Evolutionary conservation across 2,329 filamentous ascomycete species (phyloP).

Genomic region (Ampelomyces quisqualis): DNA sequence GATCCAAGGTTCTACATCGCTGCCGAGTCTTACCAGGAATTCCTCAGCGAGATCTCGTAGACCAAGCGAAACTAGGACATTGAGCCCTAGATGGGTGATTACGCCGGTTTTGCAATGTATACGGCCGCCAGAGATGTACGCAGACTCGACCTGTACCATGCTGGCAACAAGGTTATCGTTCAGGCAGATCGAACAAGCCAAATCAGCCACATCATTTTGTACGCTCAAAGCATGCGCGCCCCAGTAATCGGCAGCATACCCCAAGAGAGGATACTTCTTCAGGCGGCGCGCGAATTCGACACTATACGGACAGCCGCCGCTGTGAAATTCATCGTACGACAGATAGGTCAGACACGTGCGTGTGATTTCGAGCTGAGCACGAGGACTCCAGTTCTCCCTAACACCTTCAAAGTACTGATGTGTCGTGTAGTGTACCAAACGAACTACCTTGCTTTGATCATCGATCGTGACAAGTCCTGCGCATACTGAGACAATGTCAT

Average conservation of each 20-base stretch:
- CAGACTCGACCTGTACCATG: slow-evolving; percentile 7
- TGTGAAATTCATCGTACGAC: slow-evolving; percentile 24
- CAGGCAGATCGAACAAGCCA: slow-evolving; percentile 5
- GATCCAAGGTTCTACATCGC: not conserved
- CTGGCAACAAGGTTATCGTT: slow-evolving; percentile 2
- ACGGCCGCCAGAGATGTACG: not conserved
- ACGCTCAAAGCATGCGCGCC: slow-evolving; percentile 19
- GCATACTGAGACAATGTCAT: slow-evolving; percentile 21
- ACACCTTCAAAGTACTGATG: slow-evolving; percentile 30
- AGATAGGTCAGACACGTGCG: slow-evolving; percentile 33
- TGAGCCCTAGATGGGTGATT: not conserved
- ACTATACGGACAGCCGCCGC: slow-evolving; percentile 11
- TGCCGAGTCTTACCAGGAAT: not conserved
- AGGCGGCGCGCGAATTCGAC: slow-evolving; percentile 19
- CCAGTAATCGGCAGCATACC: slow-evolving; percentile 34
- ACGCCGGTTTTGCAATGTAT: slow-evolving; percentile 2
- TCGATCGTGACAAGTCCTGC: slow-evolving; percentile 20
- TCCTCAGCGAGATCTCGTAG: not conserved
- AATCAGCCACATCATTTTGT: slow-evolving; percentile 5
- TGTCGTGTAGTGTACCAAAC: slow-evolving; percentile 31
- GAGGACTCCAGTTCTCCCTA: slow-evolving; percentile 23
- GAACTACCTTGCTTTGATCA: slow-evolving; percentile 25
- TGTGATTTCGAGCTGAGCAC: slow-evolving; percentile 25
- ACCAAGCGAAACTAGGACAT: not conserved
- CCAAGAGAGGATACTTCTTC: slow-evolving; percentile 19